These are phyloP conservation scores for Astragalus glycyphyllos DNA, from an alignment of 306 rosid genomes.

Conservation along the genomic window DNA sequence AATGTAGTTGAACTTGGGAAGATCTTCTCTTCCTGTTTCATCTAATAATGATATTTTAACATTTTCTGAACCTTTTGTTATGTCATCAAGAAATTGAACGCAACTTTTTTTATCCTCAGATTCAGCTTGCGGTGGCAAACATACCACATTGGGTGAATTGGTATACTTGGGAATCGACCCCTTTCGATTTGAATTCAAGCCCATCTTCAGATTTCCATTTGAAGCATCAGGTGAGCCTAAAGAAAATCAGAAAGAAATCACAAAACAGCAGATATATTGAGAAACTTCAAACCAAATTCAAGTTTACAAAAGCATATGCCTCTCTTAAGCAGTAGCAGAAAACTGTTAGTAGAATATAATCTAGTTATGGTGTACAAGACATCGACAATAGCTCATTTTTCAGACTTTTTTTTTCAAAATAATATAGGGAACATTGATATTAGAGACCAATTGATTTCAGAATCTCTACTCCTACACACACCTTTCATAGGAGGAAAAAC, in stretches of 20 bases:
- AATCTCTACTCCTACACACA: conserved; percentile 5
- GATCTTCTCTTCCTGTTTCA: conserved; percentile 56
- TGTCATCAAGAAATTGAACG: conserved; percentile 50
- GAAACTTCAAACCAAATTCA: conserved; percentile 4
- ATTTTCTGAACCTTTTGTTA: conserved; percentile 78
- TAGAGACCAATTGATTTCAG: conserved; percentile 13
- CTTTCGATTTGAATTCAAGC: conserved; percentile 36
- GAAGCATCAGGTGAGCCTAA: conserved; percentile 38
- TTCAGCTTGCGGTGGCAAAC: conserved; percentile 35
- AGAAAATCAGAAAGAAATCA: conserved; percentile 29
- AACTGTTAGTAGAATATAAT: conserved; percentile 29
- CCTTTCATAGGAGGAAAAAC: not conserved
- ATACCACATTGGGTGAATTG: conserved; percentile 23
- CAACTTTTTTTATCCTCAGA: conserved; percentile 39
- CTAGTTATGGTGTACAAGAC: not conserved
- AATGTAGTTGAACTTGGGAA: conserved; percentile 80
- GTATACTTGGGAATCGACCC: conserved; percentile 36
- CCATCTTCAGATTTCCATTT: conserved; percentile 42
- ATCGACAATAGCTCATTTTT: conserved; percentile 17
- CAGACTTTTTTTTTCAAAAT: conserved; percentile 4
- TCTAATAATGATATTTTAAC: conserved; percentile 67
- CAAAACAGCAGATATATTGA: conserved; percentile 8
- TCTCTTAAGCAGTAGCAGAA: conserved; percentile 16
- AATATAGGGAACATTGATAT: conserved; percentile 11
- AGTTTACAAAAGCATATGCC: not conserved